Evolutionary conservation across 768 basidiomycete genomes (phyloP).

Genomic region (Pleurotus cornucopiae): DNA sequence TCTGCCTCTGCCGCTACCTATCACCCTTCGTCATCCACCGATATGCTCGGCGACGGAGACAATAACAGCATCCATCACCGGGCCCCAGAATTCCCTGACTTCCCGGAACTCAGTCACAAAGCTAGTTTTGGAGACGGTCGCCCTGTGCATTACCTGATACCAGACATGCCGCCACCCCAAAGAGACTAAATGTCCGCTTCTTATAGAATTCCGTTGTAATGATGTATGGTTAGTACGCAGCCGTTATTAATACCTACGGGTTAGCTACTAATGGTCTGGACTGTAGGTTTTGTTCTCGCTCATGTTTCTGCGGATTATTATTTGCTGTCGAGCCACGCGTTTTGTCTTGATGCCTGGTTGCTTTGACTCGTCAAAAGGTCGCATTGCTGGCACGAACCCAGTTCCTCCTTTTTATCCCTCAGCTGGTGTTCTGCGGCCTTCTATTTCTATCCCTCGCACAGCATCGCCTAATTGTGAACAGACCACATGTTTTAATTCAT

Average conservation of each 20-base stretch:
- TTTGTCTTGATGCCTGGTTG: neutral
- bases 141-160: slow-evolving; percentile 55
- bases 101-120: slow-evolving; percentile 30
- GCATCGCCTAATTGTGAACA: neutral
- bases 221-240: neutral
- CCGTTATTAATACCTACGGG: neutral
- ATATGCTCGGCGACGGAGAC: slow-evolving; percentile 8
- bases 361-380: neutral
- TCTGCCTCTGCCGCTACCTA: neutral
- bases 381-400: no score
- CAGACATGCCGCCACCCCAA: slow-evolving; percentile 45
- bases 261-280: neutral
- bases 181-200: slow-evolving; percentile 16
- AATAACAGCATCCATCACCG: slow-evolving; percentile 1
- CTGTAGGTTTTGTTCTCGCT: neutral
- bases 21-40: slow-evolving; percentile 11
- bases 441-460: neutral
- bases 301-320: no score
- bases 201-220: neutral
- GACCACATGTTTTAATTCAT: no score
- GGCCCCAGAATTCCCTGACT: neutral
- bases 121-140: slow-evolving; percentile 37
- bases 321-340: no score
- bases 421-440: neutral
- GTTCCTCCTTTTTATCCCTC: neutral